A percentile compares a stretch with the other conserved stretches of the same genome.
These are phyloP conservation scores for Diplosphaera chodatii DNA, from an alignment of 139 green algal genomes.

Conservation along the genomic window DNA sequence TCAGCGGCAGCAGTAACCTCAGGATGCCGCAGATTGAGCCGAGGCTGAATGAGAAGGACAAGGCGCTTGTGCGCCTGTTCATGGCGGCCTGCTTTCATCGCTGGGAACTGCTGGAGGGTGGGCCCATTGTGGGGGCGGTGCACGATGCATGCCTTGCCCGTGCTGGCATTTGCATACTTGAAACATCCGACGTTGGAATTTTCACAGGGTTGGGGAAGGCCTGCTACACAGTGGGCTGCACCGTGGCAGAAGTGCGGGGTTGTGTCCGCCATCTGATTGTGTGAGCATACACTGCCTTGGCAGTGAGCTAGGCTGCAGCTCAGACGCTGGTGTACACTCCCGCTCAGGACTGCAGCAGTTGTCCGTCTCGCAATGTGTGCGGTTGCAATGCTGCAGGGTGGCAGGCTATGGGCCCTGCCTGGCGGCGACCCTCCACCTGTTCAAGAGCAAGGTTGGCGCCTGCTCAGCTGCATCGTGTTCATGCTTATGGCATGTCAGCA, in stretches of 20 bases:
- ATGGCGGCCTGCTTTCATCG: slow-evolving; percentile 30
- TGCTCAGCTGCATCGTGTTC: no score
- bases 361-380: no score
- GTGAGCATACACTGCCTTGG: no score
- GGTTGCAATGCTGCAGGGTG: slow-evolving; percentile 29
- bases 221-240: slow-evolving; percentile 22
- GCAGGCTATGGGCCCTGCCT: slow-evolving; percentile 48
- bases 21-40: background rate
- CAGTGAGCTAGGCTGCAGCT: no score
- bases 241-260: slow-evolving; percentile 28
- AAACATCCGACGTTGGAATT: no score
- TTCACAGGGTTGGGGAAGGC: slow-evolving; percentile 26
- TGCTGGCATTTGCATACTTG: no score
- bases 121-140: no score
- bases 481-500: no score
- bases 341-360: no score
- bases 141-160: no score
- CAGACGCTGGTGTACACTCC: no score
- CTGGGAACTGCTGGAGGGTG: slow-evolving; percentile 21
- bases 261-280: slow-evolving; percentile 47
- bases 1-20: background rate
- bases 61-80: slow-evolving; percentile 21
- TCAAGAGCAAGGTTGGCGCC: slow-evolving; percentile 28
- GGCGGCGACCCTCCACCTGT: slow-evolving; percentile 38
- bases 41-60: slow-evolving; percentile 13